phyloP scores from a whole-genome alignment of 2,329 filamentous ascomycete genomes.

The Colletotrichum caudatum region DNA sequence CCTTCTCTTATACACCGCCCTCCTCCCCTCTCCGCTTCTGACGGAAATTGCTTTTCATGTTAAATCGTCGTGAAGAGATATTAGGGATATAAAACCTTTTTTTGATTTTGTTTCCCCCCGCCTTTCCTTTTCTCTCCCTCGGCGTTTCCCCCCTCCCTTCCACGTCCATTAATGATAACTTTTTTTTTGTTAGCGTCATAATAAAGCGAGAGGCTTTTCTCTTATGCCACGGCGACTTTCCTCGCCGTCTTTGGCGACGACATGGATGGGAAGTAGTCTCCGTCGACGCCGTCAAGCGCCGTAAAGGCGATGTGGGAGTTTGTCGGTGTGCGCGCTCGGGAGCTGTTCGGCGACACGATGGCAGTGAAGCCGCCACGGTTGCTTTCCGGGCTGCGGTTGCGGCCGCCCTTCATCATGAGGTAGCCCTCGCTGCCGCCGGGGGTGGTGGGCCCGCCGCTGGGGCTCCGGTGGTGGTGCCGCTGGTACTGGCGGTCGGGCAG shows the following conservation, averaged over 20 bases:
- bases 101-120: background rate
- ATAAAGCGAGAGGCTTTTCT: too few species aligned
- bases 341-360: constrained; percentile 59
- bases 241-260: constrained; percentile 49
- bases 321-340: constrained; percentile 62
- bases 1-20: constrained; percentile 34
- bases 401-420: constrained; percentile 59
- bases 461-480: constrained; percentile 58
- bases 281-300: constrained; percentile 48
- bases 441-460: constrained; percentile 54
- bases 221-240: constrained; percentile 43
- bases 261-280: constrained; percentile 58
- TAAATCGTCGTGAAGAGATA: constrained; percentile 1
- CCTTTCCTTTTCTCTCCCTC: constrained; percentile 15
- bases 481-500: constrained; percentile 58
- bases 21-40: background rate
- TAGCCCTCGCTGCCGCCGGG: constrained; percentile 55
- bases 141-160: background rate
- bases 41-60: constrained; percentile 14
- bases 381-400: constrained; percentile 52
- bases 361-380: constrained; percentile 42
- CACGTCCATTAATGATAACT: constrained; percentile 9
- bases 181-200: background rate
- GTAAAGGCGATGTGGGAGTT: constrained; percentile 46
- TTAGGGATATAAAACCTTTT: background rate